These are phyloP conservation scores for Intubia oerlemansii DNA, from an alignment of 2,329 filamentous ascomycete species.

Conservation along the genomic window DNA sequence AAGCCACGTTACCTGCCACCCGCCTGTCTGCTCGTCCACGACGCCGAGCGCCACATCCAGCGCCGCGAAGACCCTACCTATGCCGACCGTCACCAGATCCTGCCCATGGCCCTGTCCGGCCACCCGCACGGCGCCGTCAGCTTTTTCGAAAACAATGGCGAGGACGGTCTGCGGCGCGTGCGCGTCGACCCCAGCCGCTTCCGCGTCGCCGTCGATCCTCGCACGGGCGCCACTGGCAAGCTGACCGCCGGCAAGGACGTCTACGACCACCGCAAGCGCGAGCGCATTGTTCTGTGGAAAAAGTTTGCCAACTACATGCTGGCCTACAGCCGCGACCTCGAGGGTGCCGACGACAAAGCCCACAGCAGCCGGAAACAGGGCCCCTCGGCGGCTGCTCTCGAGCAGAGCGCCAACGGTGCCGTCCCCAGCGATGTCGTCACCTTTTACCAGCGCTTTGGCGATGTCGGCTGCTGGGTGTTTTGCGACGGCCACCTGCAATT, in stretches of 20 bases:
- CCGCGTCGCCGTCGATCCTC: constrained; percentile 27
- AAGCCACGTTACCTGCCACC: constrained; percentile 33
- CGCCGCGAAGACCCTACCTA: constrained; percentile 35
- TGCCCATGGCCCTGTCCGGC: constrained; percentile 38
- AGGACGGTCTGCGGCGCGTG: constrained; percentile 39
- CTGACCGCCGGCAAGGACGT: constrained; percentile 40
- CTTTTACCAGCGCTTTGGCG: constrained; percentile 64
- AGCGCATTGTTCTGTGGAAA: constrained; percentile 47
- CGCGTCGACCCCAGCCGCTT: constrained; percentile 43
- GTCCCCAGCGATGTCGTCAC: constrained; percentile 41
- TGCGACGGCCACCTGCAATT: constrained; percentile 61
- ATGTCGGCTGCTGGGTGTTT: constrained; percentile 66
- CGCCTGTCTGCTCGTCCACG: constrained; percentile 48
- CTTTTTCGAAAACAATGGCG: constrained; percentile 53
- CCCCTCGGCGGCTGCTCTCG: constrained; percentile 13
- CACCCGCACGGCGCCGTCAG: constrained; percentile 29
- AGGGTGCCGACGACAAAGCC: constrained; percentile 15
- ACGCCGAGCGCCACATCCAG: constrained; percentile 49
- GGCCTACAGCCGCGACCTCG: constrained; percentile 51
- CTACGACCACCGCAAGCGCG: constrained; percentile 43
- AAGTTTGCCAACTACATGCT: constrained; percentile 60
- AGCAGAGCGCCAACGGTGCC: constrained; percentile 12
- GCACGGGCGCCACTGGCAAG: constrained; percentile 36
- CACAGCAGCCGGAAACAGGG: constrained; percentile 21
- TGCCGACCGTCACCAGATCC: constrained; percentile 33